Base-by-base conservation (phyloP, 139 green algal species). In the Eudorina sp. region DNA sequence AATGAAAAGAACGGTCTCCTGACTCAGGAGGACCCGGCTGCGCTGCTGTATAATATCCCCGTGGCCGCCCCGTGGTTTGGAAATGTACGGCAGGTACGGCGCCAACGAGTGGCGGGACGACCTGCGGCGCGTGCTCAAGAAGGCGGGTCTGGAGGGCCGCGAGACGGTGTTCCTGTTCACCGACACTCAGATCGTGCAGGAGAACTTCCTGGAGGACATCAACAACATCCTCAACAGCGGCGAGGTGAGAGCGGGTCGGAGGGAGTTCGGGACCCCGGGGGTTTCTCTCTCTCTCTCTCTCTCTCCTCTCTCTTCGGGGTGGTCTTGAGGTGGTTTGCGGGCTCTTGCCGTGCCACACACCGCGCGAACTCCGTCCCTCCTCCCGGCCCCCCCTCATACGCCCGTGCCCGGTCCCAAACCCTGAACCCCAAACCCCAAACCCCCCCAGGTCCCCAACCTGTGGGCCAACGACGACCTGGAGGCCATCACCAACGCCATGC, bases 141-240 rank as follows among this genome's bases (percentile, higher is more conserved):
- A 93, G 69, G 92, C 95, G 2, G 96, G 96, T 16, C 23, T 95
- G 66, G 93, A 96, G n/a, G 96, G 92, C 53, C 95, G 96, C 81
- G 89, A 96, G 45, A 94, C 90, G 25, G 89, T 95, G 36, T 98
- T 98, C 89, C 80, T 98, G 34, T 96, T 98, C 84, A 95, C 92
- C 21, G 96, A 98, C 93, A 97, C 93, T 27, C 96, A 98, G 89
- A 97, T 98, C 53, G 88, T 97, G 27, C 55, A 94, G 83, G 96
- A 98, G 89, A 92, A 90, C 40, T 97, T 97, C 89, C 90, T 98
- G 62, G 96, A 98, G 90, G 95, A 98, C 92, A 94, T 98, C 77
- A 97, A 97, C 92, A 96, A 97, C 92, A 95, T 98, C 64, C 92
- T 98, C 41, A 97, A 97, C 86, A 83, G 58, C 38, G 95, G 95